Evolutionary conservation across 1,284 basidiomycete species (phyloP), one percentile per base, ranked within the genome.

Genomic region (Baeospora myosura): DNA sequence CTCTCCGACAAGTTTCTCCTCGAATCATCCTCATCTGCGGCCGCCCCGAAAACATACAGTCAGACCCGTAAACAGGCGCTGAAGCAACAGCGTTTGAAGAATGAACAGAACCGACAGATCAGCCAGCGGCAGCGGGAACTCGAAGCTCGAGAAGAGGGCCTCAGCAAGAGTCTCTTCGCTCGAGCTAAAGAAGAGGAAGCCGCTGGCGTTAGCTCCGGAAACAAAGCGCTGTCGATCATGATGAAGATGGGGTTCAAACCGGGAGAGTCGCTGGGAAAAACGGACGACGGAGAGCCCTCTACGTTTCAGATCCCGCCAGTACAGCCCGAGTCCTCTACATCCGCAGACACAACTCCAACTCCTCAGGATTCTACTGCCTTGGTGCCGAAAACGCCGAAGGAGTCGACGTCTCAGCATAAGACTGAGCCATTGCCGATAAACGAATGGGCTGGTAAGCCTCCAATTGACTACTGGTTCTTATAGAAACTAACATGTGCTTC

Each of bases 181-280:
- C 70, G 75, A 28, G 85, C 80, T 16, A 71, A 74, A 54, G 81
- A 84, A 56, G 80, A 83, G 42, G 69, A 72, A 47, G 67, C 66
- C 24, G 64, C 63, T 43, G 71, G 61, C 5, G 47, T 66, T 10
- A 54, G 57, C 24, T 58, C 64, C 24, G 62, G 62, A 37, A 88
- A 74, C 63, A 90, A 88, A 58, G 86, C 87, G 3, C 66, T 89
- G 42, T 73, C 74, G 7, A 88, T 90, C 69, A 90, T 90, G 87
- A 77, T 86, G 72, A 88, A 84, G 65, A 89, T 89, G 87, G 88
- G 88, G 2, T 89, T 88, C 64, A 81, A 82, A 63, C 78, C 83
- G 2, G 88, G 88, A 10, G 76, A 87, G 58, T 66, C 84, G 2
- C 69, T 90, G 26, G 88, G 88, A 3, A 68, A 60, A 51, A 52